Evolutionary conservation across 1,284 basidiomycete genomes (phyloP), one percentile per base, ranked within the genome.

Genomic region (Cutaneotrichosporon curvatum): DNA sequence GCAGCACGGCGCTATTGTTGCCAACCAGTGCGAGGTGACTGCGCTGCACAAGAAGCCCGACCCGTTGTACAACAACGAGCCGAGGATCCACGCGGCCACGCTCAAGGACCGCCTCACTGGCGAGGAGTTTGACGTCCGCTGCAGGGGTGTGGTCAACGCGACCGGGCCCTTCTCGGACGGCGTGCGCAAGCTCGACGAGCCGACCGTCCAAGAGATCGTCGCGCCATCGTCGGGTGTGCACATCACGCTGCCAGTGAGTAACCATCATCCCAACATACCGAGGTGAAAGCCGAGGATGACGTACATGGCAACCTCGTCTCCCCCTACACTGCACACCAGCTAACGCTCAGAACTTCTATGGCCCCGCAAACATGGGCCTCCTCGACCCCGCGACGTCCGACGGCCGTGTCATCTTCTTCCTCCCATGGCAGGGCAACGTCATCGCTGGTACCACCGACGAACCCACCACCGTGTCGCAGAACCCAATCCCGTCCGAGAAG

Each of bases 351-450:
- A 89, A 88, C 68, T 98, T 97, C 76, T 97, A 95, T 67, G 88
- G 89, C 7, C 92, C 94, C 2, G 83, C 88, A 42, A 86, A 81
- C 48, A 96, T 97, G 87, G 94, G 92, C 41, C 79, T 98, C 7
- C 81, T 98, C 45, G 94, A 98, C 73, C 94, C 94, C 0, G 79
- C 87, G 10, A 97, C 94, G 8, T 91, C 87, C 0, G 94, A 98
- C 60, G 94, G 94, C 1, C 84, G 94, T 37, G 92, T 98, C 51
- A 94, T 97, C 66, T 98, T 97, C 79, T 96, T 97, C 81, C 79
- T 98, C 18, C 94, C 94, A 0, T 98, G 94, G 94, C 86, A 96
- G 74, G 94, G 94, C 19, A 89, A 87, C 73, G 92, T 91, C 40
- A 94, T 98, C 55, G 94, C 94, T 3, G 94, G 92, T 21, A 97